Base-by-base conservation (phyloP, 139 green algal genomes). In the Monoraphidium neglectum region DNA sequence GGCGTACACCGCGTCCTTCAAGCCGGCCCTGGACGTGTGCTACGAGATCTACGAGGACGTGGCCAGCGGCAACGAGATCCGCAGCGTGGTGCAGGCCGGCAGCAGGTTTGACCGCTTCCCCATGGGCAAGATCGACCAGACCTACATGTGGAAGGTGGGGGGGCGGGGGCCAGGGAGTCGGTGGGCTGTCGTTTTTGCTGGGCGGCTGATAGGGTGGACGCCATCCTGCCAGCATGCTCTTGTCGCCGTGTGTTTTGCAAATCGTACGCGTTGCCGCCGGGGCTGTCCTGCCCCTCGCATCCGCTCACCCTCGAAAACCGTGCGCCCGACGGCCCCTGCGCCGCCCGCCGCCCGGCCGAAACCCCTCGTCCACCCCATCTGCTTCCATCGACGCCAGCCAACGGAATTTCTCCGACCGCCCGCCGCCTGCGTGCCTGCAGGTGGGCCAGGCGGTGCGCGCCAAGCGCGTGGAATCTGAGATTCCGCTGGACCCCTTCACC, bases 121-220 rank as follows among this genome's bases (percentile, higher is more conserved):
- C 70, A 99, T 99, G 97, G 95, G 93, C 85, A 99, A 97, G 86
- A 99, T 99, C 66, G 97, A 99, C 84, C 75, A 88, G 76, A 99
- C 97, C 1, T 89, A 94, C 85, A 99, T 99, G 93, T 99, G 97
- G 97, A 90, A 98, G 87, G 94, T 98, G 69, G 37, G 91, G 1
- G 59, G 26, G 40, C 1, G 32, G 40, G 53, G 43, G 2, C 10
- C 32, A 56, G 24, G 2, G 3, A 26, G 10, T 59, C 37, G 65
- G 8, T 51, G 8, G 12, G 43, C 8, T 8, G 43, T 12, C 8
- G 43, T 51, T 51, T 51, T 51, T 51, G 43, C n/a, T n/a, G n/a
- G n/a, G n/a, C n/a, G n/a, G n/a, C n/a, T n/a, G n/a, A n/a, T n/a
- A n/a, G n/a, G n/a, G n/a, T n/a, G n/a, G n/a, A n/a, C n/a, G n/a